A percentile compares a stretch with the other conserved stretches of the same genome.
Evolutionary conservation across 441 rosid species (phyloP).

Genomic region (Eutrema salsugineum): DNA sequence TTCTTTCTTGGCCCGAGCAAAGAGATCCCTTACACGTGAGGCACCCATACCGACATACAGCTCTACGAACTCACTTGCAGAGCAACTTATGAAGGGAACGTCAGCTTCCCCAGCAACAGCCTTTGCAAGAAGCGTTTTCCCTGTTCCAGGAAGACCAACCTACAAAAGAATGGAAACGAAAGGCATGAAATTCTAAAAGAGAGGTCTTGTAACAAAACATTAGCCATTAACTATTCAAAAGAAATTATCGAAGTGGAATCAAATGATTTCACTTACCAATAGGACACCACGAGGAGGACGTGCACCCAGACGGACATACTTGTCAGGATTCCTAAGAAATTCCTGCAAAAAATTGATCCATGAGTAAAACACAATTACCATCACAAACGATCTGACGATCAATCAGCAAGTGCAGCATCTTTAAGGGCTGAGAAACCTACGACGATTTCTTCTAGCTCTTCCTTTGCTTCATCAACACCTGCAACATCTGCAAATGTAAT

Average conservation of each 20-base stretch:
- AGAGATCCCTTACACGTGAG: constrained; percentile 93
- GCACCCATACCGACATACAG: constrained; percentile 96
- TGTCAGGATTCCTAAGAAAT: constrained; percentile 95
- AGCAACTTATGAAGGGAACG: constrained; percentile 94
- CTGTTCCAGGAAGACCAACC: constrained; percentile 99
- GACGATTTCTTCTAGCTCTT: constrained; percentile 98
- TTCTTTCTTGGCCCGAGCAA: constrained; percentile 94
- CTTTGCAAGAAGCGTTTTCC: constrained; percentile 97
- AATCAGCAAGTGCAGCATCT: constrained; percentile 1
- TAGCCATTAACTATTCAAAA: background rate
- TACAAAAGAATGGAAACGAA: constrained; percentile 30
- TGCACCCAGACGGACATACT: constrained; percentile 82
- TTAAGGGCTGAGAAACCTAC: constrained; percentile 38
- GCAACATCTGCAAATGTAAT: constrained; percentile 98
- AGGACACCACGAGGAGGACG: constrained; percentile 99
- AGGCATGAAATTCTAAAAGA: background rate
- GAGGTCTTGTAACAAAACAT: background rate
- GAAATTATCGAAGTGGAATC: background rate
- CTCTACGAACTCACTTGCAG: constrained; percentile 99
- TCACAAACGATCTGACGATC: constrained; percentile 2
- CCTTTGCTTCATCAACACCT: constrained; percentile 98
- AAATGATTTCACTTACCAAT: constrained; percentile 58
- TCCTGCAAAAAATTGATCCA: constrained; percentile 54
- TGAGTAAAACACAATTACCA: constrained; percentile 2
- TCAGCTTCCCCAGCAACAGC: constrained; percentile 99